Evolutionary conservation across 441 rosid species (phyloP), one percentile per base, ranked within the genome.

Genomic region (Macaranga tanarius): DNA sequence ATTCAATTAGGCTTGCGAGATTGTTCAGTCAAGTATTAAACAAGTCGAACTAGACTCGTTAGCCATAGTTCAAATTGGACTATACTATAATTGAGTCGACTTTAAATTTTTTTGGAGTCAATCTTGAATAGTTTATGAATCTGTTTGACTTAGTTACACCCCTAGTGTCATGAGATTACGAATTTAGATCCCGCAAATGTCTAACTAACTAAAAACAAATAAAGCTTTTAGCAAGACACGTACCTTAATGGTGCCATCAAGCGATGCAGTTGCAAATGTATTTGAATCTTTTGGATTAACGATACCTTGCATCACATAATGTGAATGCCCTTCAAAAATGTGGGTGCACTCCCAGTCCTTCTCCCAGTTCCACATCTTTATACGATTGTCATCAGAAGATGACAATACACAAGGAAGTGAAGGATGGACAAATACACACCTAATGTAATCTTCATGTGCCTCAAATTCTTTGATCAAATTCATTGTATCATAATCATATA

Each of bases 361-460:
- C 73, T 94, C 98, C 98, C 98, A 94, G 70, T 94, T 93, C 98
- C 97, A 94, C 71, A 90, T 87, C 83, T 92, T 94, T 73, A 93
- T 90, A 62, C 88, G 90, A 92, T 70, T 90, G 81, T 93, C 97
- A 83, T 92, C 96, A 28, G 97, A 90, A 31, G 93, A 87, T 67
- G 98, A 92, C 67, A 93, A 79, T 82, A 91, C 87, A 72, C 77
- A 88, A 1, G 98, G 93, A 73, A 88, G 92, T 16, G 90, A 84
- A 40, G 93, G 97, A 81, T 92, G 97, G 74, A 89, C 90, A 52
- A 86, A 83, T 56, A 93, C 84, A 52, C 89, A 82, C 75, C 98
- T 85, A 70, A 93, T 92, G 89, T 77, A 93, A 79, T 93, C 98
- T 0, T 85, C 73, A 81, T 93, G 97, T 52, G 96, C 98, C 82